Evolutionary conservation across 345 rosid genomes (phyloP), one percentile per base, ranked within the genome.

Genomic region (Eutrema heterophyllum): DNA sequence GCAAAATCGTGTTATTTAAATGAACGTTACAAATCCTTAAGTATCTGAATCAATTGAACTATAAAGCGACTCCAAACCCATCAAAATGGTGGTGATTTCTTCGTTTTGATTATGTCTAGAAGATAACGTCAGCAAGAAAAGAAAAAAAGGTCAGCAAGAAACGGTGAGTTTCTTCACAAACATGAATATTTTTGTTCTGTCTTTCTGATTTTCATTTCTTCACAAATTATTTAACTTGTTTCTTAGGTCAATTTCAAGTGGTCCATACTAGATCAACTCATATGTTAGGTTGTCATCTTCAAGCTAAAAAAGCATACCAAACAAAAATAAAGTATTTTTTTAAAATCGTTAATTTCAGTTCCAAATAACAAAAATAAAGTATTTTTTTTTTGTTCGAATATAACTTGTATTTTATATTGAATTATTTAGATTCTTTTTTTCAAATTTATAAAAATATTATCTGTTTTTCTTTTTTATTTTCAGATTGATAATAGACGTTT

Each of bases 281-380:
- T 12, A 12, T 49, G 72, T 67, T 68, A 75, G 79, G 79, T 75
- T 35, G 68, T 46, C 73, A 41, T 60, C 64, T 68, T 58, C 56
- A 41, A 68, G 33, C 69, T 44, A 68, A 60, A 62, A 43, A 7
- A 24, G 24, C 63, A 21, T 68, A 68, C 69, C 74, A 75, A 75
- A 52, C 74, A 52, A 74, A 21, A 49, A 49, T 18, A 49, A 21
- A 74, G 13, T 74, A 29, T 4, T 33, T 44, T 63, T 26, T 5
- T 1, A 1, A 21, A 33, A 24, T 33, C 6, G 5, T 9, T 9
- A 55, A 2, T 26, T 44, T 36, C 6, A 18, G 1, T 74, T 46
- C 46, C 44, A 57, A 29, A 4, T 14, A 1, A 21, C 24, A n/a
- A n/a, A n/a, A n/a, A n/a, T n/a, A n/a, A n/a, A n/a, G n/a, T n/a